Evolutionary conservation across 495 filamentous ascomycete species (phyloP).

Genomic region (Hyaloscypha bicolor): DNA sequence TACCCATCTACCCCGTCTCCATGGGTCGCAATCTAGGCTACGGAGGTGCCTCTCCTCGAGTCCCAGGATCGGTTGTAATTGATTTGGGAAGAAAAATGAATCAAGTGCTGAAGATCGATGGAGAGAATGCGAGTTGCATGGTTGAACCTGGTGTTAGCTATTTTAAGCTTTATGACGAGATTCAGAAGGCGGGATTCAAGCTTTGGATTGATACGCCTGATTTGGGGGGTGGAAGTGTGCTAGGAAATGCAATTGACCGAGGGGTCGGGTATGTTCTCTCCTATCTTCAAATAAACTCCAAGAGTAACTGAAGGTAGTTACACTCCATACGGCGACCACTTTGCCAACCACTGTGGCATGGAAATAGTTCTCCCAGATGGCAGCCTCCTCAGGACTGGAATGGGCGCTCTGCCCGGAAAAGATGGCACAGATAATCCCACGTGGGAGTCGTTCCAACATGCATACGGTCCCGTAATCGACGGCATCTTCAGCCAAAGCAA

Average conservation of each 20-base stretch:
- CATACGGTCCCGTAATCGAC: constrained; percentile 47
- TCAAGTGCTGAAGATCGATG: constrained; percentile 52
- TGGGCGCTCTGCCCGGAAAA: constrained; percentile 41
- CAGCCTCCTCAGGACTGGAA: constrained; percentile 51
- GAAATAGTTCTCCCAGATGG: constrained; percentile 53
- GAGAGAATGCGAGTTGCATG: constrained; percentile 49
- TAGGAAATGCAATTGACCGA: constrained; percentile 54
- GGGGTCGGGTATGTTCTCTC: constrained; percentile 40
- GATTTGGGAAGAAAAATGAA: constrained; percentile 57
- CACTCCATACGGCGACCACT: constrained; percentile 50
- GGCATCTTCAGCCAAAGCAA: constrained; percentile 59
- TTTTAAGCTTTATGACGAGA: constrained; percentile 43
- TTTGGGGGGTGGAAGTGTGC: constrained; percentile 58
- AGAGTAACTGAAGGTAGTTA: constrained; percentile 38
- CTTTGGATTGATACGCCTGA: constrained; percentile 57
- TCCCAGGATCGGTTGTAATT: constrained; percentile 52
- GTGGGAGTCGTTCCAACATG: constrained; percentile 42
- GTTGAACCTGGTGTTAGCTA: constrained; percentile 60
- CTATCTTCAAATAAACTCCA: not conserved
- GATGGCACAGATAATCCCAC: constrained; percentile 31
- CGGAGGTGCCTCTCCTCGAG: constrained; percentile 56
- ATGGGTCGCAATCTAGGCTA: constrained; percentile 56
- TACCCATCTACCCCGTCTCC: constrained; percentile 56
- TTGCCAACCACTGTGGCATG: constrained; percentile 48
- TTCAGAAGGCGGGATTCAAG: constrained; percentile 49